Evolutionary conservation across 148 eudicot genomes (phyloP).

Genomic region (Talinum fruticosum): DNA sequence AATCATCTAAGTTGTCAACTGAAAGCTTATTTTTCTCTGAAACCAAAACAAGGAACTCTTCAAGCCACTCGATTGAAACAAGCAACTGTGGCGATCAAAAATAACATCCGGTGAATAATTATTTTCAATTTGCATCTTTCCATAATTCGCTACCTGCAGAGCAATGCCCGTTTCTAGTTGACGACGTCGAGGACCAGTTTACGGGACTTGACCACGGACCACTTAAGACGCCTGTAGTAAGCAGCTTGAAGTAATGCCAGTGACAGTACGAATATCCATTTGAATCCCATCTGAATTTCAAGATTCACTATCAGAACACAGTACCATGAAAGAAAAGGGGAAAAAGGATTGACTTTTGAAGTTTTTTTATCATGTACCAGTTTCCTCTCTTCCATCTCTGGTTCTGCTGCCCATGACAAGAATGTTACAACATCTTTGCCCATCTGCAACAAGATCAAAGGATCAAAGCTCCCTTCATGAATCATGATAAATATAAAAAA

Average conservation of each 20-base stretch:
- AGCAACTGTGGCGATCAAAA: slow-evolving; percentile 24
- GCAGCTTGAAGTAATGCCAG: slow-evolving; percentile 93
- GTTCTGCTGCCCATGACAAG: slow-evolving; percentile 87
- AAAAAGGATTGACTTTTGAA: not conserved
- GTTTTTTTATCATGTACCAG: slow-evolving; percentile 39
- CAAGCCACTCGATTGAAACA: slow-evolving; percentile 21
- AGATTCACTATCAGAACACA: slow-evolving; percentile 7
- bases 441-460: slow-evolving; percentile 55
- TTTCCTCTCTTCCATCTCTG: slow-evolving; percentile 95
- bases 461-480: not conserved
- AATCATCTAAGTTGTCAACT: slow-evolving; percentile 24
- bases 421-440: slow-evolving; percentile 88
- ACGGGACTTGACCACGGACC: slow-evolving; percentile 92
- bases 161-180: slow-evolving; percentile 39
- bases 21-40: slow-evolving; percentile 33
- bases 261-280: slow-evolving; percentile 93
- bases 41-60: slow-evolving; percentile 17
- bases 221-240: slow-evolving; percentile 95
- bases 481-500: too few relatives aligned
- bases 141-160: slow-evolving; percentile 14
- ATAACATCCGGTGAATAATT: slow-evolving; percentile 27
- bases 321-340: not conserved
- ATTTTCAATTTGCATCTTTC: slow-evolving; percentile 17
- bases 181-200: slow-evolving; percentile 87
- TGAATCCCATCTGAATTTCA: slow-evolving; percentile 88